phyloP scores from a whole-genome alignment of 192 early-diverging fungal genomes.

The Coemansia sp. region DNA sequence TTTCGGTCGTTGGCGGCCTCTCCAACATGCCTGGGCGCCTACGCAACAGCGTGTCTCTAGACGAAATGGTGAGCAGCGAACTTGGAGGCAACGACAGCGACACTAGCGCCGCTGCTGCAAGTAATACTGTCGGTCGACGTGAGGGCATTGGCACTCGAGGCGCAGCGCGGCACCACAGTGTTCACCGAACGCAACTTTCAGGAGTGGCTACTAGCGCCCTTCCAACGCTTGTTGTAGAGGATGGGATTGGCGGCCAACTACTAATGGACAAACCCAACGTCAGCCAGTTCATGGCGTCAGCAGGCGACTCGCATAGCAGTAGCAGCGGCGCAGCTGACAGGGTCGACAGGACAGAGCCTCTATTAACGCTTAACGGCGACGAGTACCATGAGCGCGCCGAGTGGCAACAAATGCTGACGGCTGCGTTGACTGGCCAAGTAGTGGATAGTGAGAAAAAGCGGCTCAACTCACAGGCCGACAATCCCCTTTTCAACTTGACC shows the following conservation, averaged over 20 bases:
- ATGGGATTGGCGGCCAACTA: neutral
- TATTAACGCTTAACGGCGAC: conserved; percentile 37
- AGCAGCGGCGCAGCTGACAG: conserved; percentile 1
- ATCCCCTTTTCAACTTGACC: conserved; percentile 23
- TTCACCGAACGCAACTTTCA: neutral
- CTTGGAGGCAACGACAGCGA: conserved; percentile 3
- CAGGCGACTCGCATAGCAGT: conserved; percentile 4
- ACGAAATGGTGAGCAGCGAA: conserved; percentile 12
- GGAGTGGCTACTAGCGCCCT: neutral
- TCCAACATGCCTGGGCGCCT: conserved; percentile 6
- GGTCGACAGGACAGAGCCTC: neutral
- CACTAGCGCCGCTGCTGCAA: neutral
- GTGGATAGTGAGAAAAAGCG: conserved; percentile 81
- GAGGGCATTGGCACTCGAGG: conserved; percentile 5
- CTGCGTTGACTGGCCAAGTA: conserved; percentile 79
- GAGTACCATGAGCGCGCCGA: conserved; percentile 69
- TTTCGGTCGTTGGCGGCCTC: neutral
- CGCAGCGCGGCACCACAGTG: conserved; percentile 2
- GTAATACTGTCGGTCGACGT: neutral
- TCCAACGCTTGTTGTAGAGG: neutral
- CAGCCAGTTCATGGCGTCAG: neutral
- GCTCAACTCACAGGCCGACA: conserved; percentile 47
- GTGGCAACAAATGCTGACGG: conserved; percentile 85
- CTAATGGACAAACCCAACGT: neutral
- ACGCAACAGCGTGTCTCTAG: conserved; percentile 34